phyloP scores from a whole-genome alignment of 2,329 filamentous ascomycete genomes.

The Hypoxylon sp. region DNA sequence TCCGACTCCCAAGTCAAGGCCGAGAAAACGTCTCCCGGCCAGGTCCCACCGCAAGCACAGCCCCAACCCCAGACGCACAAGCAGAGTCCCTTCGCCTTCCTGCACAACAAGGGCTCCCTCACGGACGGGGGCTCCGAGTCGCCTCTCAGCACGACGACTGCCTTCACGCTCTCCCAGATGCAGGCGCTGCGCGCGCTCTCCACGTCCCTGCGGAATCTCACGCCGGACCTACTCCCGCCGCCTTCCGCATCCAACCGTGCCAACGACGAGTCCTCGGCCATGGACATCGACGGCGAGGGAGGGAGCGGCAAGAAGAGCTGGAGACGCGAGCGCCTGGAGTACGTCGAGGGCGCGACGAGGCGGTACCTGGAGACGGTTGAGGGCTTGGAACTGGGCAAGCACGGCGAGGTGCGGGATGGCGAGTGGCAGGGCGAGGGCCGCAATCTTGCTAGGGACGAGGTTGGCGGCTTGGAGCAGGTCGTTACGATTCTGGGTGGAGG shows the following conservation, averaged over 20 bases:
- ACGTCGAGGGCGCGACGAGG: conserved; percentile 85
- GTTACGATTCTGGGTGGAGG: conserved; percentile 61
- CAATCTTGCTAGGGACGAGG: conserved; percentile 66
- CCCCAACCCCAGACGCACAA: conserved; percentile 11
- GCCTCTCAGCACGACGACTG: conserved; percentile 78
- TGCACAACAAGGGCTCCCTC: conserved; percentile 68
- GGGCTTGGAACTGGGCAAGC: conserved; percentile 74
- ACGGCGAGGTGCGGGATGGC: conserved; percentile 75
- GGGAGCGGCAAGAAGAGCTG: conserved; percentile 64
- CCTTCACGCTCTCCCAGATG: conserved; percentile 86
- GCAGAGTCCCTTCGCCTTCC: conserved; percentile 67
- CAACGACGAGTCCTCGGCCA: conserved; percentile 51
- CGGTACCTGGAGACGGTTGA: conserved; percentile 80
- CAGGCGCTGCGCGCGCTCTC: conserved; percentile 81
- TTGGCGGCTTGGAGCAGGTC: conserved; percentile 70
- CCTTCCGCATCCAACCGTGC: conserved; percentile 18
- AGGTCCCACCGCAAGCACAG: conserved; percentile 28
- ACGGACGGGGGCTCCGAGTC: conserved; percentile 65
- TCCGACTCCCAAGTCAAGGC: conserved; percentile 48
- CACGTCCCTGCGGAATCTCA: conserved; percentile 72
- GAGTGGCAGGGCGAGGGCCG: conserved; percentile 73
- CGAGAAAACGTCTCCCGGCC: conserved; percentile 45
- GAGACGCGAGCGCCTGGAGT: conserved; percentile 80
- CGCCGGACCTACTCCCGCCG: conserved; percentile 69
- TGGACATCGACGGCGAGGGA: conserved; percentile 42